Base-by-base conservation (phyloP, 179 eudicot genomes). In the Heliamphora pulchella region DNA sequence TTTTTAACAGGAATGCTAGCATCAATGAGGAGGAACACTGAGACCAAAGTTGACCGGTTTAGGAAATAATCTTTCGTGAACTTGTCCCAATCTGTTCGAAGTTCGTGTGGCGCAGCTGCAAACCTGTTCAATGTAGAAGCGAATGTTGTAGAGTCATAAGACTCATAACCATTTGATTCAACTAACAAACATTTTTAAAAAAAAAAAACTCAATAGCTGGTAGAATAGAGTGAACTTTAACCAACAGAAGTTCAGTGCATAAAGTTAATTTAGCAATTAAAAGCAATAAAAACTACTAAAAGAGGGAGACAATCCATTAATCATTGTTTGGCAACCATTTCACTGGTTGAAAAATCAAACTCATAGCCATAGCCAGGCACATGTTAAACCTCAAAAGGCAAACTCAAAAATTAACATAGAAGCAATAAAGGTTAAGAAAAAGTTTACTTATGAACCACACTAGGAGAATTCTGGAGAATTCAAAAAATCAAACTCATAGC, bases 21-120 rank as follows among this genome's bases (percentile, higher is more conserved):
- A 85, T 96, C 98, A 31, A 94, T 88, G 17, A 96, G 90, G 78
- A 94, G 98, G 85, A 94, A 94, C 9, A 96, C 98, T 0, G 98
- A 91, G 79, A 95, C 94, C 71, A 95, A 85, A 8, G 91, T 86
- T 8, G 95, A 87, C 48, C 98, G 87, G 58, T 93, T 89, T 10
- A 93, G 85, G 78, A 95, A 95, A 90, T 95, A 95, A 85, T 90
- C 87, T 88, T 90, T 95, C n/a, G 98, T 95, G 89, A 95, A 95
- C 86, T 87, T 92, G 82, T 82, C 89, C 98, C 98, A 95, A 78
- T 95, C 98, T 55, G 62, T 84, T 79, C 87, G 85, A 69, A 89
- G 86, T 74, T 91, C 96, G 18, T 88, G 90, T 7, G 98, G 97
- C 63, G 98, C 98, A 48, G 86, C 80, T 68, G 98, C 98, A 86